Conservation (phyloP, 768 basidiomycete species). For the Strobilomyces confusus region DNA sequence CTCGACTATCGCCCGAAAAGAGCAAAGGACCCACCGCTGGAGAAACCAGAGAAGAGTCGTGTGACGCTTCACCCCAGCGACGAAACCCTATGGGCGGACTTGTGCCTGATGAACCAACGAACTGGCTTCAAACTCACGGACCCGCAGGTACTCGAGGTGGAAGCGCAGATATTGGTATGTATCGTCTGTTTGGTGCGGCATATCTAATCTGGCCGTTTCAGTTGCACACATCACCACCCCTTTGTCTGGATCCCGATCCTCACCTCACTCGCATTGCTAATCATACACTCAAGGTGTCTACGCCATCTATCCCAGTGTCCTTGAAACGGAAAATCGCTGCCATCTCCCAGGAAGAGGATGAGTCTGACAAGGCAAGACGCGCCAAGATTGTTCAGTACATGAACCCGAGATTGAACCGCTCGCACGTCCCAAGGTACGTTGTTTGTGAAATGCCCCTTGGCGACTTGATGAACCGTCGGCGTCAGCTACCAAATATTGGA, state of each 20-base stretch:
- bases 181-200: not conserved
- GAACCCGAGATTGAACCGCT: conserved; percentile 53
- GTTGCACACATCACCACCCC: conserved; percentile 70
- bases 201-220: conserved; percentile 28
- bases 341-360: conserved; percentile 71
- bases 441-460: not conserved
- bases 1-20: conserved; percentile 67
- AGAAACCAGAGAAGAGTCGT: conserved; percentile 59
- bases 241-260: conserved; percentile 79
- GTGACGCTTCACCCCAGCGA: conserved; percentile 74
- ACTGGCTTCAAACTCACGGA: conserved; percentile 63
- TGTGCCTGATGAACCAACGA: conserved; percentile 65
- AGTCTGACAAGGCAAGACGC: conserved; percentile 67
- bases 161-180: conserved; percentile 68
- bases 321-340: conserved; percentile 73
- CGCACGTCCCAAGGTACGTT: conserved; percentile 47
- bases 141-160: conserved; percentile 65
- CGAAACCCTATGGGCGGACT: conserved; percentile 77
- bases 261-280: conserved; percentile 75
- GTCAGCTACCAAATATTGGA: conserved; percentile 59
- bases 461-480: conserved; percentile 1
- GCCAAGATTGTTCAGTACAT: conserved; percentile 77
- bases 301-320: conserved; percentile 66
- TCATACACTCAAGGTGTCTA: conserved; percentile 65
- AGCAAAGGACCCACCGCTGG: conserved; percentile 52